Base-by-base conservation (phyloP, 345 rosid genomes). In the Salix viminalis region DNA sequence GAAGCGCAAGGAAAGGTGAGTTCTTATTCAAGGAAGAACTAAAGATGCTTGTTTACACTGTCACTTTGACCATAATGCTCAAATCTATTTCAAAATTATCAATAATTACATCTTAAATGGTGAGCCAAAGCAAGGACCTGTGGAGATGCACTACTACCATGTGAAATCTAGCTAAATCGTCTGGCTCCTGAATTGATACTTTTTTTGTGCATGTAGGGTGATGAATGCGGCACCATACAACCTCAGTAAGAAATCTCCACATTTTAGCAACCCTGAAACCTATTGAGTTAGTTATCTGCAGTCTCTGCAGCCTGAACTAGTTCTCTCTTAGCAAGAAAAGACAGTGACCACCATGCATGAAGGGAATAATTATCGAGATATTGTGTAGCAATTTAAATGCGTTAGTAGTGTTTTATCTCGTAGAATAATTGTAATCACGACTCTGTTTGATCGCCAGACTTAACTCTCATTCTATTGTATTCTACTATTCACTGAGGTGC, bases 1-100 rank as follows among this genome's bases (percentile, higher is more conserved):
- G 92, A 93, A 92, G 87, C 96, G 99, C 81, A 96, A 91, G 86
- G 96, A 92, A 83, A 90, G 98, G 99, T 91, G 67, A 56, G 83
- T 36, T 34, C 4, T 62, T 10, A 62, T 65, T 34, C 2, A 10
- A 58, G 24, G 11, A 58, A 58, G 62, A 58, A 58, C 4, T 24
- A 58, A 58, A 23, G 28, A 58, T n/a, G 4, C 6, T 23, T 10
- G 28, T 58, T 58, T 58, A n/a, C 24, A 58, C 11, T 23, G 1
- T 58, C 62, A 3, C 28, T 58, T 58, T 23, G 26, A n/a, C 14
- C 62, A 1, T 58, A 4, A 10, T 58, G 62, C 62, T n/a, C 28
- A 58, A 58, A 58, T 58, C 28, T 10, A 58, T 58, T 58, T 58
- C 28, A 58, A 0, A 58, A 58, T 23, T 23, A 9, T n/a, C 4